phyloP scores from a whole-genome alignment of 768 basidiomycete species.

The Collybia nuda region DNA sequence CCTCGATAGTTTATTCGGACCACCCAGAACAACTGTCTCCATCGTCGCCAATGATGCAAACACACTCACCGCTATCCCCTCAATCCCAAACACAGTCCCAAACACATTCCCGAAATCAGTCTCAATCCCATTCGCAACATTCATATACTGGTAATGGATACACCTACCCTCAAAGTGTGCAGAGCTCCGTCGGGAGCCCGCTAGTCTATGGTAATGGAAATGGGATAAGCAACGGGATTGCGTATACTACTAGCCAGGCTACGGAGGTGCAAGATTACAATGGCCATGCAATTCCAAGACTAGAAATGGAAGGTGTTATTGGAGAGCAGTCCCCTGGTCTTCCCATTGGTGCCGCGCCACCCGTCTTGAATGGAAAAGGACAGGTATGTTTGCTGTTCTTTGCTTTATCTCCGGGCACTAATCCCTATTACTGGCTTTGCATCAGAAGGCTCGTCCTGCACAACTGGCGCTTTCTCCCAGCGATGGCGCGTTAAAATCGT shows the following conservation, averaged over 20 bases:
- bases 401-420: slow-evolving; percentile 5
- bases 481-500: slow-evolving; percentile 52
- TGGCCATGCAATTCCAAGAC: not conserved
- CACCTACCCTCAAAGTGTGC: slow-evolving; percentile 30
- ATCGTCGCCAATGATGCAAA: slow-evolving; percentile 24
- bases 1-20: slow-evolving; percentile 58
- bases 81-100: slow-evolving; percentile 30
- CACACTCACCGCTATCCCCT: slow-evolving; percentile 20
- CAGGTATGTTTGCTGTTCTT: slow-evolving; percentile 10
- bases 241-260: slow-evolving; percentile 2
- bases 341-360: slow-evolving; percentile 13
- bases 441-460: slow-evolving; percentile 45
- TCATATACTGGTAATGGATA: slow-evolving; percentile 39
- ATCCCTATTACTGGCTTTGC: not conserved
- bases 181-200: slow-evolving; percentile 45
- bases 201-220: slow-evolving; percentile 12
- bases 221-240: slow-evolving; percentile 3
- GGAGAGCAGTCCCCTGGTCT: slow-evolving; percentile 5
- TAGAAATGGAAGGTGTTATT: not conserved
- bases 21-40: slow-evolving; percentile 35
- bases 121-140: slow-evolving; percentile 43
- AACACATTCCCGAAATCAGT: slow-evolving; percentile 42
- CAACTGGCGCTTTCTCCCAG: slow-evolving; percentile 60
- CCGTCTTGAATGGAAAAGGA: slow-evolving; percentile 18
- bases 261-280: not conserved